phyloP scores from a whole-genome alignment of 2,329 filamentous ascomycete genomes.

The Pseudogymnoascus sp. region DNA sequence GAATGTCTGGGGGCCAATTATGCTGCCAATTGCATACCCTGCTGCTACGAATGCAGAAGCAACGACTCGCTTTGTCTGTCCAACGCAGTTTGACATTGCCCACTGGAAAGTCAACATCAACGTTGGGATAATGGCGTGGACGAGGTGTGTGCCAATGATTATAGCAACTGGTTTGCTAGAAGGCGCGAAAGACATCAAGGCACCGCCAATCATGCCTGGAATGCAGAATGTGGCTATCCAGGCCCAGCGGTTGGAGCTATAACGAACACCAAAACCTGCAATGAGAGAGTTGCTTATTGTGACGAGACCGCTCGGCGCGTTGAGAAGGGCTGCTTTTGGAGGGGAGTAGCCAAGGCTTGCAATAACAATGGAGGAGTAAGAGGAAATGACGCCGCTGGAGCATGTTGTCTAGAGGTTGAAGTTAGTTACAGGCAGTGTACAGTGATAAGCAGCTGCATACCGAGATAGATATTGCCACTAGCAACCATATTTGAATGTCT shows the following conservation, averaged over 20 bases:
- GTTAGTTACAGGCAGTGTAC: slow-evolving; percentile 18
- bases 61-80: slow-evolving; percentile 43
- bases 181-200: slow-evolving; percentile 33
- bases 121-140: slow-evolving; percentile 35
- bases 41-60: slow-evolving; percentile 39
- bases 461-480: slow-evolving; percentile 23
- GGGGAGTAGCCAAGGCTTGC: slow-evolving; percentile 35
- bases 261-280: slow-evolving; percentile 32
- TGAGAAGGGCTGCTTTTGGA: slow-evolving; percentile 36
- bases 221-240: slow-evolving; percentile 37
- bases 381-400: neutral
- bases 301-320: slow-evolving; percentile 36
- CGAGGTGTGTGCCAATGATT: slow-evolving; percentile 38
- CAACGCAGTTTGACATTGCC: slow-evolving; percentile 26
- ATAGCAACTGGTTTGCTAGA: slow-evolving; percentile 33
- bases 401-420: neutral
- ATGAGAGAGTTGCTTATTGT: slow-evolving; percentile 34
- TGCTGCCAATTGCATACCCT: slow-evolving; percentile 44
- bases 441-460: neutral
- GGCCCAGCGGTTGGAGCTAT: slow-evolving; percentile 32
- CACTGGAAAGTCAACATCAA: slow-evolving; percentile 33
- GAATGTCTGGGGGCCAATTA: slow-evolving; percentile 49
- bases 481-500: neutral
- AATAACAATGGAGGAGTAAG: neutral
- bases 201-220: slow-evolving; percentile 39